These are phyloP conservation scores for Erodium maritimum DNA, from an alignment of 345 rosid species.

Conservation along the genomic window DNA sequence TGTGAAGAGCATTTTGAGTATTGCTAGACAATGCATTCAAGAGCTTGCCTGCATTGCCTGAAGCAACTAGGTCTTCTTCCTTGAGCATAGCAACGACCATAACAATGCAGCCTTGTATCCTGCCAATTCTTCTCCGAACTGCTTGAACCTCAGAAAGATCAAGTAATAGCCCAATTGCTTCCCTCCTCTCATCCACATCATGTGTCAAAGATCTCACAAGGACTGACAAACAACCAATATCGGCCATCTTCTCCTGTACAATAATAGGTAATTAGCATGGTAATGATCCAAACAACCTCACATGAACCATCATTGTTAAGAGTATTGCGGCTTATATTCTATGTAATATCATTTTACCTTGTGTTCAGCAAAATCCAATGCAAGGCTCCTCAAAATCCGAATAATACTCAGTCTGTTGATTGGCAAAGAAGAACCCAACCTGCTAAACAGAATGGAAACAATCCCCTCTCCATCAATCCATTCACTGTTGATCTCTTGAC, in stretches of 20 bases:
- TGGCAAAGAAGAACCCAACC: conserved; percentile 30
- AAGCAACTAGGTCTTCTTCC: conserved; percentile 40
- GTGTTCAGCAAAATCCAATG: conserved; percentile 19
- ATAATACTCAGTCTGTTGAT: conserved; percentile 26
- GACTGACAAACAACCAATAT: conserved; percentile 25
- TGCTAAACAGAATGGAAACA: conserved; percentile 26
- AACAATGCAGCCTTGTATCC: conserved; percentile 61
- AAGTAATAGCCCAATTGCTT: conserved; percentile 47
- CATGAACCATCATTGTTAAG: too few species aligned
- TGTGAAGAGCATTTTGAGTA: conserved; percentile 61
- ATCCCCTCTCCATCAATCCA: conserved; percentile 39
- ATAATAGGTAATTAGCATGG: too few species aligned
- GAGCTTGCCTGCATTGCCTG: conserved; percentile 40
- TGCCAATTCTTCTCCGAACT: conserved; percentile 44
- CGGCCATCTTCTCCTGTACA: conserved; percentile 62
- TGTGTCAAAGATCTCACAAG: conserved; percentile 55
- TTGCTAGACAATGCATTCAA: conserved; percentile 46
- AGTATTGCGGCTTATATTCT: too few species aligned
- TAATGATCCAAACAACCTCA: conserved; percentile 3
- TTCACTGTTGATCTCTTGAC: conserved; percentile 21
- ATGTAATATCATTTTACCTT: too few species aligned
- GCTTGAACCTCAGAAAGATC: conserved; percentile 40
- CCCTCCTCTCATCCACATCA: conserved; percentile 42
- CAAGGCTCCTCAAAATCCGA: conserved; percentile 35
- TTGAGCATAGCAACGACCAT: conserved; percentile 45